Percentiles rank a stretch among this genome's conserved stretches.
phyloP scores from a whole-genome alignment of 75 land plant genomes.

The Pinus tabuliformis region DNA sequence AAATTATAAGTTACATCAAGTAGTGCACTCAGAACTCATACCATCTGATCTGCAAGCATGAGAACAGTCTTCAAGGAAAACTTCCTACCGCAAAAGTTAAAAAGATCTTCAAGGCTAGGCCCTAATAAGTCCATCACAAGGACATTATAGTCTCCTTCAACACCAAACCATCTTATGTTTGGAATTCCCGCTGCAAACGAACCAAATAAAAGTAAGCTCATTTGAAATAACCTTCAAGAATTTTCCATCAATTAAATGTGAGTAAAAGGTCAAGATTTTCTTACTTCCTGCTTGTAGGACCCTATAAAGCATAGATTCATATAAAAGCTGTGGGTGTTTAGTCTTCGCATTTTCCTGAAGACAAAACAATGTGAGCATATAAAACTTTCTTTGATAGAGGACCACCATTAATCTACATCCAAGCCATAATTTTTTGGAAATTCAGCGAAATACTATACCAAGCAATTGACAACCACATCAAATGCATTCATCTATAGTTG shows the following conservation, averaged over 20 bases:
- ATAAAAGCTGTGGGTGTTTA: slow-evolving; percentile 51
- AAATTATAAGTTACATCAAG: neutral
- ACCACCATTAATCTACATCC: neutral
- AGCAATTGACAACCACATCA: neutral
- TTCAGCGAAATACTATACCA: neutral
- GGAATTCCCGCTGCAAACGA: slow-evolving; percentile 66
- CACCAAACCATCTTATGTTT: slow-evolving; percentile 72
- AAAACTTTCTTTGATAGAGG: no score
- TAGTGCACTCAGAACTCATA: slow-evolving; percentile 8
- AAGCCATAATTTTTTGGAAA: neutral
- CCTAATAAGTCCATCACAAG: slow-evolving; percentile 73
- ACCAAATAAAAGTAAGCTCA: slow-evolving; percentile 1
- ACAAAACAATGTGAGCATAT: neutral
- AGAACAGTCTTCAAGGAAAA: slow-evolving; percentile 77
- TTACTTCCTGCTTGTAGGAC: slow-evolving; percentile 56
- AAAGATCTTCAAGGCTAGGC: slow-evolving; percentile 79
- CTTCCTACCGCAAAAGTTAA: slow-evolving; percentile 72
- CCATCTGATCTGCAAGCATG: slow-evolving; percentile 87
- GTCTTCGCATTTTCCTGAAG: slow-evolving; percentile 49
- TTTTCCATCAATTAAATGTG: neutral
- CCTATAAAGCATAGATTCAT: slow-evolving; percentile 46
- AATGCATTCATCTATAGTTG: neutral
- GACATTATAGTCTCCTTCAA: slow-evolving; percentile 76
- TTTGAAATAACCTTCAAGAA: no score
- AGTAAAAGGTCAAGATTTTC: neutral